phyloP scores from a whole-genome alignment of 2,329 filamentous ascomycete species.

The Ophiostoma angusticollis region DNA sequence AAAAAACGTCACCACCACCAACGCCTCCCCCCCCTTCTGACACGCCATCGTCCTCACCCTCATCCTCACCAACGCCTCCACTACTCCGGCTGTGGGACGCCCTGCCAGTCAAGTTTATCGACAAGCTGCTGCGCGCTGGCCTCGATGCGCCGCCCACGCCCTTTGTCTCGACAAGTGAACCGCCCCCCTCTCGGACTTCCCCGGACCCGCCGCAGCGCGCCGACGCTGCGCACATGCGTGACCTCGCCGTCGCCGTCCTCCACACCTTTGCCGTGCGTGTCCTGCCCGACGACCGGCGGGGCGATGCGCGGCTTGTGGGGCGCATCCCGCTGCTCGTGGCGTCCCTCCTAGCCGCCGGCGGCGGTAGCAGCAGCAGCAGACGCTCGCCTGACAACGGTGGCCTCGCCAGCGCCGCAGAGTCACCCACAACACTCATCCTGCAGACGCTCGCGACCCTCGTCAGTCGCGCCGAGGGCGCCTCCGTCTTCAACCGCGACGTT shows the following conservation, averaged over 20 bases:
- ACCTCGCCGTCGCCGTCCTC: constrained; percentile 48
- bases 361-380: not conserved
- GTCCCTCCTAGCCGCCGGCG: constrained; percentile 35
- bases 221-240: constrained; percentile 47
- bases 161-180: constrained; percentile 4
- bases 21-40: no score
- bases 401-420: constrained; percentile 28
- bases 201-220: constrained; percentile 18
- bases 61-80: constrained; percentile 12
- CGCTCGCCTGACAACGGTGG: no score
- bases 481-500: constrained; percentile 29
- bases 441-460: constrained; percentile 45
- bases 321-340: constrained; percentile 41
- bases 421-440: constrained; percentile 40
- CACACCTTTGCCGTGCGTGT: constrained; percentile 45
- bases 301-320: constrained; percentile 33
- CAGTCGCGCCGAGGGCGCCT: constrained; percentile 37
- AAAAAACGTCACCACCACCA: no score
- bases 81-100: constrained; percentile 44
- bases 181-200: constrained; percentile 18
- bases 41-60: not conserved
- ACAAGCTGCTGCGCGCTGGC: constrained; percentile 46
- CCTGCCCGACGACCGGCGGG: constrained; percentile 34
- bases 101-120: constrained; percentile 50
- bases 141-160: constrained; percentile 15